phyloP scores from a whole-genome alignment of 371 early-diverging fungal genomes.

The Mortierella sp. region DNA sequence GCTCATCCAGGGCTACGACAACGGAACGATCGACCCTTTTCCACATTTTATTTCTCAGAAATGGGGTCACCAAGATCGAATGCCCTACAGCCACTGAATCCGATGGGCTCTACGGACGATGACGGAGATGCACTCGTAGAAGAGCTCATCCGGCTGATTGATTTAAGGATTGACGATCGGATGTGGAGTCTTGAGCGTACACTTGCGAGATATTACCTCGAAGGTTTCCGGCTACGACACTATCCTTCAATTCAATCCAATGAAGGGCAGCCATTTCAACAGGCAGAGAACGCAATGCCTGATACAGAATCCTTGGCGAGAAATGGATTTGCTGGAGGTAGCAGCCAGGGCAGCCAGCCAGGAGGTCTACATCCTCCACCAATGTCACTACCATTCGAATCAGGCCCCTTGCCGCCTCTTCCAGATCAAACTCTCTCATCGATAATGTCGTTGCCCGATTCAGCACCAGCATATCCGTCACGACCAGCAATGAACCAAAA shows the following conservation, averaged over 20 bases:
- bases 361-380: neutral
- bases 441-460: neutral
- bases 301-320: neutral
- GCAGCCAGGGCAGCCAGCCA: neutral
- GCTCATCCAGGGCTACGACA: too few species aligned
- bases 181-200: conserved; percentile 49
- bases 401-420: neutral
- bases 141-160: conserved; percentile 43
- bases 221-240: conserved; percentile 41
- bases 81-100: conserved; percentile 29
- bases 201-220: conserved; percentile 38
- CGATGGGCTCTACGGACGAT: conserved; percentile 21
- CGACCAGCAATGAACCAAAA: conserved; percentile 13
- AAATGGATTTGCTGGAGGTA: neutral
- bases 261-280: neutral
- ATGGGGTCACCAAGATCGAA: conserved; percentile 29
- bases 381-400: conserved; percentile 4
- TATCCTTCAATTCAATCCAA: conserved; percentile 17
- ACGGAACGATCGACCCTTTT: too few species aligned
- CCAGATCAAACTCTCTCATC: neutral
- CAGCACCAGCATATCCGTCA: conserved; percentile 22
- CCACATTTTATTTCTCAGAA: conserved; percentile 37
- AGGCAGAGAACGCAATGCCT: neutral
- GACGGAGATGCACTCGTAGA: conserved; percentile 31
- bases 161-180: conserved; percentile 37